A percentile compares a stretch with the other conserved stretches of the same genome.
Evolutionary conservation across 1,139 yeast species (phyloP).

Genomic region (Candida labiduridarum): DNA sequence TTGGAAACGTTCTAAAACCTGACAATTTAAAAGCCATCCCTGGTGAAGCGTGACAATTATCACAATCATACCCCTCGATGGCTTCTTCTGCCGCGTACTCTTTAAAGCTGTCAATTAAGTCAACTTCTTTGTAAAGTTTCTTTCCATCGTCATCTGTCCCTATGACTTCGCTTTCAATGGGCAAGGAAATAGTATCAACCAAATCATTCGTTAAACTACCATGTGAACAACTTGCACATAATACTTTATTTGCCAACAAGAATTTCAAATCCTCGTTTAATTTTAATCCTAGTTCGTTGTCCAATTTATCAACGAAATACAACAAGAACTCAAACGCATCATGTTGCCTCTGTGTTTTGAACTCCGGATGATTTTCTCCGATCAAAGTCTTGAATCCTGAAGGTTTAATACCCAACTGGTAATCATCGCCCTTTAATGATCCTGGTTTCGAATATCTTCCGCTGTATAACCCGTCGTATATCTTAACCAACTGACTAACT

Average conservation of each 20-base stretch:
- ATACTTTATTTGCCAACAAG: slow-evolving; percentile 62
- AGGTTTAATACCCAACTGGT: slow-evolving; percentile 80
- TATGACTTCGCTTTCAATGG: slow-evolving; percentile 48
- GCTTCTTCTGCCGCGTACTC: slow-evolving; percentile 52
- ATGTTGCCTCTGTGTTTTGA: slow-evolving; percentile 85
- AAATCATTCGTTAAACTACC: slow-evolving; percentile 61
- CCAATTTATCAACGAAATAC: slow-evolving; percentile 66
- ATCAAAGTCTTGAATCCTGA: slow-evolving; percentile 71
- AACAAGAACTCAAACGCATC: slow-evolving; percentile 91
- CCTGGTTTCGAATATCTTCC: slow-evolving; percentile 70
- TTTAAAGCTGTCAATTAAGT: slow-evolving; percentile 54
- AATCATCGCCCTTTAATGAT: slow-evolving; percentile 48
- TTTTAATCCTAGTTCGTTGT: slow-evolving; percentile 48
- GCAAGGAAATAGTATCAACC: slow-evolving; percentile 71
- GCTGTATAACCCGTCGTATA: slow-evolving; percentile 77
- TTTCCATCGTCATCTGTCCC: slow-evolving; percentile 45
- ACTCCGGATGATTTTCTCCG: slow-evolving; percentile 80
- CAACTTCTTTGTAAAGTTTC: slow-evolving; percentile 50
- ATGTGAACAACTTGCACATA: slow-evolving; percentile 62
- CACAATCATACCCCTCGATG: slow-evolving; percentile 70
- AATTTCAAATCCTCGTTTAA: slow-evolving; percentile 63
- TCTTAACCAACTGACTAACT: slow-evolving; percentile 69
- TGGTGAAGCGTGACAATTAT: slow-evolving; percentile 49
- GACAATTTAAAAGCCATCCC: slow-evolving; percentile 49
- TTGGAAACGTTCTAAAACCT: slow-evolving; percentile 67